Percentiles rank a stretch among this genome's conserved stretches.
phyloP scores from a whole-genome alignment of 495 filamentous ascomycete species.

The Lineolata rhizophorae region DNA sequence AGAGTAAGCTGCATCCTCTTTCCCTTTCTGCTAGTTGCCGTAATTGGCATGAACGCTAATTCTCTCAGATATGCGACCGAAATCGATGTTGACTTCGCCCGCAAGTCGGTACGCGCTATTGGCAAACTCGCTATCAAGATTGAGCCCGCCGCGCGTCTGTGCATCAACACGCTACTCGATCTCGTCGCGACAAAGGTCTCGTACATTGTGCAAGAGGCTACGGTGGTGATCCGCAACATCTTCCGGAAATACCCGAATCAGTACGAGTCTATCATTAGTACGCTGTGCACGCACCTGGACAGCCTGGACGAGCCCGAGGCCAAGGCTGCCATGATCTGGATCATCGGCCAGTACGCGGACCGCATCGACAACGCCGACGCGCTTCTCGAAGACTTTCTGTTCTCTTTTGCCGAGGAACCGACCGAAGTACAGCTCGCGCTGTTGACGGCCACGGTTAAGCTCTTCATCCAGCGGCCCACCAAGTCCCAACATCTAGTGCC shows the following conservation, averaged over 20 bases:
- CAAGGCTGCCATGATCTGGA: conserved; percentile 99
- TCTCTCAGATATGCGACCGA: conserved; percentile 86
- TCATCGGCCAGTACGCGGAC: conserved; percentile 94
- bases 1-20: too few relatives aligned
- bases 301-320: conserved; percentile 97
- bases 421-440: conserved; percentile 89
- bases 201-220: conserved; percentile 99
- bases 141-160: conserved; percentile 70
- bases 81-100: conserved; percentile 96
- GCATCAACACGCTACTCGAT: conserved; percentile 82
- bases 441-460: conserved; percentile 88
- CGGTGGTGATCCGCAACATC: conserved; percentile 96
- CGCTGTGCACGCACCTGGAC: conserved; percentile 89
- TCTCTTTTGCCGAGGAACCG: conserved; percentile 80
- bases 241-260: conserved; percentile 98
- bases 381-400: conserved; percentile 83
- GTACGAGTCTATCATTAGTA: conserved; percentile 92
- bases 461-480: conserved; percentile 93
- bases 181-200: conserved; percentile 94
- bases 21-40: background rate
- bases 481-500: conserved; percentile 88
- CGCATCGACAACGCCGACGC: conserved; percentile 91
- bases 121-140: conserved; percentile 99
- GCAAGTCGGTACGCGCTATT: conserved; percentile 92
- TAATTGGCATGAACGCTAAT: background rate